Percentiles rank a stretch among this genome's conserved stretches.
Evolutionary conservation across 2,329 filamentous ascomycete genomes (phyloP).

Genomic region (Cercospora zeae-maydis): DNA sequence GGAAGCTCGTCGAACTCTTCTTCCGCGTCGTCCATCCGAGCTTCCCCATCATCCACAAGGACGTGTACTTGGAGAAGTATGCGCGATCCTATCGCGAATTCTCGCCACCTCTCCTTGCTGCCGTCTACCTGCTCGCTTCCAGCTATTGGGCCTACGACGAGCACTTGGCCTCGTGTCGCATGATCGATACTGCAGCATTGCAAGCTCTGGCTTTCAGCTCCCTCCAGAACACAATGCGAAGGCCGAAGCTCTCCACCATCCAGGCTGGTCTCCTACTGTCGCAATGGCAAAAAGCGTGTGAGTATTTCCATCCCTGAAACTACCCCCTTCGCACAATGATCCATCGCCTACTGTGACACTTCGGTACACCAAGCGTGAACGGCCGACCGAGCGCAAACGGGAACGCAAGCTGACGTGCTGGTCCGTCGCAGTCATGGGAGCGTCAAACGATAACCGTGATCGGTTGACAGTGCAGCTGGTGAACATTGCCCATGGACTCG

Average conservation of each 20-base stretch:
- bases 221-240: conserved; percentile 37
- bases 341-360: background rate
- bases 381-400: background rate
- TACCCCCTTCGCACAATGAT: background rate
- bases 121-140: conserved; percentile 60
- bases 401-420: background rate
- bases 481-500: conserved; percentile 40
- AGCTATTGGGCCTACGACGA: conserved; percentile 60
- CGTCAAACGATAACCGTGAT: conserved; percentile 23
- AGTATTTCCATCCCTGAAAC: background rate
- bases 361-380: too few relatives aligned
- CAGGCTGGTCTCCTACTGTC: conserved; percentile 41
- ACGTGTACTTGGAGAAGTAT: conserved; percentile 61
- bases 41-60: conserved; percentile 59
- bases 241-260: conserved; percentile 42
- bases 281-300: conserved; percentile 34
- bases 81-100: conserved; percentile 56
- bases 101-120: conserved; percentile 56
- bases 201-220: conserved; percentile 38
- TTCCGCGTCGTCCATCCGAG: conserved; percentile 62
- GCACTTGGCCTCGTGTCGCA: conserved; percentile 45
- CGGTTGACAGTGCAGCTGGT: conserved; percentile 38
- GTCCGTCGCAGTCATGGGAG: conserved; percentile 19
- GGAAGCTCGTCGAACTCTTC: conserved; percentile 68
- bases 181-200: conserved; percentile 41